These are phyloP conservation scores for Ustilago trichophora DNA, from an alignment of 1,284 basidiomycete genomes.

Conservation along the genomic window DNA sequence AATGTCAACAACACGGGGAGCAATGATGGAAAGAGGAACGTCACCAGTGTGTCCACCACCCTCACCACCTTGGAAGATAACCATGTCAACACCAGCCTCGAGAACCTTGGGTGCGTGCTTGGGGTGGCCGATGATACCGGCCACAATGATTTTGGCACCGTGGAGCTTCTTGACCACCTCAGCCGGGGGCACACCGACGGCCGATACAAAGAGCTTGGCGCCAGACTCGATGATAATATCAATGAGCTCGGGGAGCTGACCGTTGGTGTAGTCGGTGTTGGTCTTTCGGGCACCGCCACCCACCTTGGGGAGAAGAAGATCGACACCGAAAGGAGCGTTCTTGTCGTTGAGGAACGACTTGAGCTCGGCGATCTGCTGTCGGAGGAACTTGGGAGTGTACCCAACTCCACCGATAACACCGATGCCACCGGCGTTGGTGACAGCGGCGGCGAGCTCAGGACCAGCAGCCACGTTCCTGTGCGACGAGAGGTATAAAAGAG, in stretches of 20 bases:
- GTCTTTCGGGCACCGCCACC: slow-evolving; percentile 60
- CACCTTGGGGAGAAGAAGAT: slow-evolving; percentile 61
- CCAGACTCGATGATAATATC: slow-evolving; percentile 59
- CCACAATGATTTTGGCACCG: slow-evolving; percentile 48
- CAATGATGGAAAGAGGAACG: slow-evolving; percentile 54
- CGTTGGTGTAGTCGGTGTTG: slow-evolving; percentile 60
- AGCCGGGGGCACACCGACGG: slow-evolving; percentile 59
- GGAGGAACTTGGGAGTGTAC: slow-evolving; percentile 47
- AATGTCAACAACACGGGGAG: slow-evolving; percentile 58
- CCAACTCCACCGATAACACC: slow-evolving; percentile 63
- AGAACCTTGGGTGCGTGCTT: slow-evolving; percentile 62
- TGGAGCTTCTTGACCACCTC: slow-evolving; percentile 59
- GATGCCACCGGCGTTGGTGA: slow-evolving; percentile 59
- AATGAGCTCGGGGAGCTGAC: slow-evolving; percentile 52
- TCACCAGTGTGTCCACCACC: slow-evolving; percentile 63
- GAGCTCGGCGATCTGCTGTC: slow-evolving; percentile 40
- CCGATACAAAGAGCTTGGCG: slow-evolving; percentile 60
- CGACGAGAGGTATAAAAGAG: too few relatives aligned
- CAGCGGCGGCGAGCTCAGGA: slow-evolving; percentile 58
- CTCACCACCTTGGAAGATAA: slow-evolving; percentile 63
- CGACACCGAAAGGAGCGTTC: slow-evolving; percentile 61
- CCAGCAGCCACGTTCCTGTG: slow-evolving; percentile 59
- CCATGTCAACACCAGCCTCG: slow-evolving; percentile 58
- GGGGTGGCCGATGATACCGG: slow-evolving; percentile 75
- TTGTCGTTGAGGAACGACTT: slow-evolving; percentile 56